Evolutionary conservation across 306 rosid genomes (phyloP).

Genomic region (Malus domestica): ASM211411v1 NC_041805.1:14848001-14848500

Average conservation of each 20-base stretch:
- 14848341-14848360: slow-evolving; percentile 14
- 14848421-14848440: too few relatives aligned
- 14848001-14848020: not conserved
- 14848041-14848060: not conserved
- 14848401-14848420: not conserved
- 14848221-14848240: not conserved
- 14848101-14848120: not conserved
- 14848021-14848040: not conserved
- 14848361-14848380: not conserved
- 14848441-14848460: not conserved
- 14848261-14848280: not conserved
- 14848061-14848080: not conserved
- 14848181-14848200: not conserved
- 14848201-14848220: not conserved
- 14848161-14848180: not conserved
- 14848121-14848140: slow-evolving; percentile 8
- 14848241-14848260: not conserved
- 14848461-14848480: too few relatives aligned
- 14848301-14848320: not conserved
- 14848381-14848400: too few relatives aligned
- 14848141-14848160: slow-evolving; percentile 1
- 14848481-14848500: too few relatives aligned
- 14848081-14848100: slow-evolving; percentile 7
- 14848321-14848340: not conserved
- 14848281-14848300: not conserved